These are phyloP conservation scores for Setaria italica DNA, from an alignment of 202 grass and related monocot species.

Conservation along the genomic window DNA sequence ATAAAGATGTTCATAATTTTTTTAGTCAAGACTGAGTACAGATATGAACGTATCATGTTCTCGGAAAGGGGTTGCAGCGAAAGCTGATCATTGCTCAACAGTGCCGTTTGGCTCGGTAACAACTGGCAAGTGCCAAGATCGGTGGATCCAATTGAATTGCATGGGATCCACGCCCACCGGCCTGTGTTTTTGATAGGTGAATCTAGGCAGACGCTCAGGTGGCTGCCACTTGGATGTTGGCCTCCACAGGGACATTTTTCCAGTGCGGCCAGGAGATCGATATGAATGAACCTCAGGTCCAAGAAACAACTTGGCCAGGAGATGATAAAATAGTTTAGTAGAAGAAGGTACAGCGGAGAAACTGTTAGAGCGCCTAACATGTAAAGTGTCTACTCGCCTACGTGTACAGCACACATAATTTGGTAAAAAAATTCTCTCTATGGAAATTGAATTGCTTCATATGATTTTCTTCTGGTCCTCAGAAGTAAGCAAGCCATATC, in stretches of 20 bases:
- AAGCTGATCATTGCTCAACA: background rate
- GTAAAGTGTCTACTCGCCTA: background rate
- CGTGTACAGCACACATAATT: background rate
- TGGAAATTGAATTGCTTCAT: background rate
- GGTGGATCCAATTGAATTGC: slow-evolving; percentile 34
- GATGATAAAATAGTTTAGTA: background rate
- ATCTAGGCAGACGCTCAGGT: slow-evolving; percentile 24
- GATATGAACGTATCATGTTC: too few species aligned
- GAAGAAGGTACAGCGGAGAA: background rate
- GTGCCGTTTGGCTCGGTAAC: background rate
- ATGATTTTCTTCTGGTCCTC: background rate
- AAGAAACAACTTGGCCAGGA: background rate
- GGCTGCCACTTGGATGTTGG: slow-evolving; percentile 38
- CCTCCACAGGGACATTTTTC: slow-evolving; percentile 25
- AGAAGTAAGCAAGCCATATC: background rate
- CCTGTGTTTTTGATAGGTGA: slow-evolving; percentile 12
- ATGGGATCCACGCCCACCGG: slow-evolving; percentile 33
- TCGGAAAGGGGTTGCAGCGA: background rate
- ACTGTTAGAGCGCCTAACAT: too few species aligned
- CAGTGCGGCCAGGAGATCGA: background rate
- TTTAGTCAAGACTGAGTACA: too few species aligned
- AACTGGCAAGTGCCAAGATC: background rate
- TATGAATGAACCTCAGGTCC: slow-evolving; percentile 1
- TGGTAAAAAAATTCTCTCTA: background rate
- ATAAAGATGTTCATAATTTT: background rate